phyloP scores from a whole-genome alignment of 2,329 filamentous ascomycete species.

The Xylaria sp. region DNA sequence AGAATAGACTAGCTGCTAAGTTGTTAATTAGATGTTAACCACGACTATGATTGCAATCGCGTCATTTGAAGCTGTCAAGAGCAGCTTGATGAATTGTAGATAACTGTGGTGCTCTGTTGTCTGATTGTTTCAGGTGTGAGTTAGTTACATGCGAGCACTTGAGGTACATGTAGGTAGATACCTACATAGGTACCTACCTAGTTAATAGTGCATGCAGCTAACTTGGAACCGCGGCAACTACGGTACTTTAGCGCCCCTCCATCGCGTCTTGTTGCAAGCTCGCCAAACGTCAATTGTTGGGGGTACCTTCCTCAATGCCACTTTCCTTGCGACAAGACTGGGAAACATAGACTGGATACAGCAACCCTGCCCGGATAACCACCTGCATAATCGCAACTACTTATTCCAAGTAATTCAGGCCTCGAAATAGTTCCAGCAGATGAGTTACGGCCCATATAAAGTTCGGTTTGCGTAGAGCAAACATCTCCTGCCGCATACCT shows the following conservation, averaged over 20 bases:
- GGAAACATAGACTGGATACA: not conserved
- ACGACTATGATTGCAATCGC: not conserved
- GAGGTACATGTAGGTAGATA: not conserved
- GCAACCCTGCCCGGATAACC: not conserved
- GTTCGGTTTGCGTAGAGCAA: not conserved
- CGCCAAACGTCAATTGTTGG: not conserved
- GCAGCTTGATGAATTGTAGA: not conserved
- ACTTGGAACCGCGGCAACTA: not conserved
- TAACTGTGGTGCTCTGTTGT: not conserved
- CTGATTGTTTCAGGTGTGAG: not conserved
- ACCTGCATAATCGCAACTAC: not conserved
- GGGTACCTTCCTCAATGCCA: not conserved
- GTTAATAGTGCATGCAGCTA: not conserved
- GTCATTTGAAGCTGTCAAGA: not conserved
- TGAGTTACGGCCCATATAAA: not conserved
- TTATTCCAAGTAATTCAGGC: not conserved
- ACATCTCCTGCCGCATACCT: not conserved
- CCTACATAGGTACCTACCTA: not conserved
- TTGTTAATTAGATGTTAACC: conserved; percentile 18
- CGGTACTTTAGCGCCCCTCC: conserved; percentile 3
- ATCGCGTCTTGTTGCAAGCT: not conserved
- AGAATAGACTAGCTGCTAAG: conserved; percentile 30
- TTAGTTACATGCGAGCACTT: not conserved
- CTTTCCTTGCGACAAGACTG: not conserved
- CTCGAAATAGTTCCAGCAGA: not conserved